Conservation (phyloP, 441 rosid genomes). For the Adansonia grandidieri region DNA sequence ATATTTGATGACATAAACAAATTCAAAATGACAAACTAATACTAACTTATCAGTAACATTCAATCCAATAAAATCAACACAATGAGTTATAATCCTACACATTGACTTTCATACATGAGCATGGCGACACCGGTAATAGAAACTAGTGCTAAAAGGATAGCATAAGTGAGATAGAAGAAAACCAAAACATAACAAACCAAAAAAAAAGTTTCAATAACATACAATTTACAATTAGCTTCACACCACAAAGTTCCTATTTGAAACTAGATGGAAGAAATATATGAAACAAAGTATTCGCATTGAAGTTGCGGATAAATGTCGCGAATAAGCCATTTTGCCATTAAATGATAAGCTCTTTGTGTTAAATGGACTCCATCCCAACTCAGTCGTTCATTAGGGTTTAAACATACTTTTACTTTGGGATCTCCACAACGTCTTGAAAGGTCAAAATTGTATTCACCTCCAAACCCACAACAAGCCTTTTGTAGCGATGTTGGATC, state of each 20-base stretch:
- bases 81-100: no score
- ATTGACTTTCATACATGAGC: no score
- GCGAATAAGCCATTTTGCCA: slow-evolving; percentile 37
- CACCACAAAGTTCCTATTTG: neutral
- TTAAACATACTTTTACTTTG: slow-evolving; percentile 32
- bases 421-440: slow-evolving; percentile 32
- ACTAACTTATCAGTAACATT: no score
- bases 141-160: no score
- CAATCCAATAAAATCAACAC: no score
- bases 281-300: slow-evolving; percentile 21
- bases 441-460: slow-evolving; percentile 34
- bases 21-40: no score
- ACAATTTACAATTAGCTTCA: neutral
- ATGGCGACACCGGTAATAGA: no score
- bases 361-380: slow-evolving; percentile 54
- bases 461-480: slow-evolving; percentile 51
- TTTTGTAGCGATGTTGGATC: slow-evolving; percentile 38
- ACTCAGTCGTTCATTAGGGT: slow-evolving; percentile 32
- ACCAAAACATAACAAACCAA: no score
- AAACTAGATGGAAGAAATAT: neutral
- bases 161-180: no score
- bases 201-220: no score
- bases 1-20: no score
- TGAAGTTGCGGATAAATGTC: slow-evolving; percentile 35
- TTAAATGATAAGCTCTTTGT: slow-evolving; percentile 36